Evolutionary conservation across 768 basidiomycete genomes (phyloP), one percentile per base, ranked within the genome.

Genomic region (Lepiota venenata): DNA sequence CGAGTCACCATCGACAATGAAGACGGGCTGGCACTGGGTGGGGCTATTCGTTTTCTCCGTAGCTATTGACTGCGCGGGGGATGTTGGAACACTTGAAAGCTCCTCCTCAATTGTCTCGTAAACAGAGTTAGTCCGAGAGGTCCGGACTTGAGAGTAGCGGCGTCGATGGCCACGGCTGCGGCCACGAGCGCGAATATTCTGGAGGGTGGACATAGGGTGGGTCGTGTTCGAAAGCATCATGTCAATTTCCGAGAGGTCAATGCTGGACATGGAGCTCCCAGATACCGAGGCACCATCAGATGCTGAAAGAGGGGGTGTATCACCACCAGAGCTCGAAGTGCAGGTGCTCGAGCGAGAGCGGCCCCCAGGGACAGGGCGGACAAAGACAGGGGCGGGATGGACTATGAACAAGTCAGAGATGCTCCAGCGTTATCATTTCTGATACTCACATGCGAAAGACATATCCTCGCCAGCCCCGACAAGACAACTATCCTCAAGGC

Each of bases 41-140:
- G 76, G 71, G 41, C 67, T 71, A 38, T 61, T 72, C 22, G 71
- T 70, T 46, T 69, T 72, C 36, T 67, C 63, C n/a, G 60, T 64
- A 1, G 64, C 61, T 2, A 67, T 49, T 0, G 71, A 65, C 11
- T 70, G 61, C 12, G 60, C 56, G 0, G 73, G 68, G 2, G 57
- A 45, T 15, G 68, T 68, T 0, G 63, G 60, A 10, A 65, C 64
- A 32, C 56, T 74, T 3, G 74, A 71, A 11, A 72, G 64, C 58
- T 91, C 91, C 60, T 92, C 90, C 52, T 89, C 77, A 45, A 92
- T 91, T 0, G 86, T 91, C 64, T 91, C 89, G 58, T 90, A 91
- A 0, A 88, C 78, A 0, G 89, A 91, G 36, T 21, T 8, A 0
- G 81, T 71, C 3, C 85, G 76, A 11, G 85, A 85, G 8, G 79